Evolutionary conservation across 1,284 basidiomycete genomes (phyloP).

Genomic region (Pseudozyma hubeiensis): DNA sequence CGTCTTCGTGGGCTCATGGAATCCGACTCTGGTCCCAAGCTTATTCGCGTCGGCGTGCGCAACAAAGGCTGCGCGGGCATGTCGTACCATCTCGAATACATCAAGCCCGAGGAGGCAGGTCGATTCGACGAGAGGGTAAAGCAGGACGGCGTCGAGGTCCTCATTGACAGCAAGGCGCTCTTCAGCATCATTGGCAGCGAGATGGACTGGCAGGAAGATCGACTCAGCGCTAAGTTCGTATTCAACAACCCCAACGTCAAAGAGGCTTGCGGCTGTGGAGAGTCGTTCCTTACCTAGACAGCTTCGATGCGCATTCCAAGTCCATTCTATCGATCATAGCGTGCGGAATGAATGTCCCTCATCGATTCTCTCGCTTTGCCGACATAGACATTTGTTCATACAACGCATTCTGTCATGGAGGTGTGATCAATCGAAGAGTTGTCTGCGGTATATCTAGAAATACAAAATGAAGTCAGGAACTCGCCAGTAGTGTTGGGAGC

Average conservation of each 20-base stretch:
- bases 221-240: slow-evolving; percentile 79
- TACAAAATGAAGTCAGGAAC: slow-evolving; percentile 1
- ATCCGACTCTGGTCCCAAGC: slow-evolving; percentile 82
- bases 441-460: slow-evolving; percentile 8
- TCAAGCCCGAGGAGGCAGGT: slow-evolving; percentile 74
- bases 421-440: not conserved
- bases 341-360: too few relatives aligned
- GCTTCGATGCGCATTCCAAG: not conserved
- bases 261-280: slow-evolving; percentile 93
- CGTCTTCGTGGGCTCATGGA: slow-evolving; percentile 73
- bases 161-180: slow-evolving; percentile 96
- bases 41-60: slow-evolving; percentile 92
- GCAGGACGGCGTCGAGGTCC: slow-evolving; percentile 77
- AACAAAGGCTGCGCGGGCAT: slow-evolving; percentile 99
- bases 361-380: too few relatives aligned
- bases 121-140: slow-evolving; percentile 98
- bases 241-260: slow-evolving; percentile 81
- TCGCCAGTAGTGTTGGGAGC: too few relatives aligned
- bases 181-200: slow-evolving; percentile 98
- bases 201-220: slow-evolving; percentile 95
- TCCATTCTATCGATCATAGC: not conserved
- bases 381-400: not conserved
- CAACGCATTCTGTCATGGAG: not conserved
- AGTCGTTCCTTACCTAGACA: slow-evolving; percentile 73
- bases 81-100: slow-evolving; percentile 96